Base-by-base conservation (phyloP, 176 grass and related monocot genomes). In the Lolium perenne region DNA sequence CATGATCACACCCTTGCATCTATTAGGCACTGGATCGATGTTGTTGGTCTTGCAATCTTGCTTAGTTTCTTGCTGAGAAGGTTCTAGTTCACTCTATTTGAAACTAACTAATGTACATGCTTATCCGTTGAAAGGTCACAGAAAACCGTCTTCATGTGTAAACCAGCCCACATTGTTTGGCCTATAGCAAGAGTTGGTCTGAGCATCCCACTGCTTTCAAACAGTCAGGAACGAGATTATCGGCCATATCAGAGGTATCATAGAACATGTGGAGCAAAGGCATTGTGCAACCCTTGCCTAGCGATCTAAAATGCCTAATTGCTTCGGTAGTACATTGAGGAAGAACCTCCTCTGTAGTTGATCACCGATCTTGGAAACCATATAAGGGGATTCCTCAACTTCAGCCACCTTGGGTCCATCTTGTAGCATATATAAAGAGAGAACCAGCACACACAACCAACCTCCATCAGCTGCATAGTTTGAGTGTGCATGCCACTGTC, bases 401-500 rank as follows among this genome's bases (percentile, higher is more conserved):
- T 76, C n/a, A 82, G 61, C 80, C 47, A 51, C 68, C 68, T 85
- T 79, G 76, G 65, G 71, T 62, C 74, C 68, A 66, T 14, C 80
- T 38, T 53, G 17, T 84, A 74, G 62, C 15, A 55, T 73, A 79
- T 60, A 62, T 47, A 11, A 60, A 60, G 13, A 29, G 41, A 71
- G 69, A 80, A 63, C 6, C 18, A 79, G 25, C 73, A 85, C 53
- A 29, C 48, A 29, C 48, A 64, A 4, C 66, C 59, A 18, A 49
- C 43, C 58, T 74, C 58, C 5, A 65, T 82, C 68, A 97, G 51
- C 64, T 92, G 92, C 94, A 97, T 62, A 97, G 92, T 77, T 80
- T 97, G 64, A 97, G 83, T 53, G 94, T 97, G 76, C 92, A 97
- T 81, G 92, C 92, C 67, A 97, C 94, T 71, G 94, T 84, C 78